Evolutionary conservation across 164 flowering plant species (phyloP).

Genomic region (Tinospora cordifolia): DNA sequence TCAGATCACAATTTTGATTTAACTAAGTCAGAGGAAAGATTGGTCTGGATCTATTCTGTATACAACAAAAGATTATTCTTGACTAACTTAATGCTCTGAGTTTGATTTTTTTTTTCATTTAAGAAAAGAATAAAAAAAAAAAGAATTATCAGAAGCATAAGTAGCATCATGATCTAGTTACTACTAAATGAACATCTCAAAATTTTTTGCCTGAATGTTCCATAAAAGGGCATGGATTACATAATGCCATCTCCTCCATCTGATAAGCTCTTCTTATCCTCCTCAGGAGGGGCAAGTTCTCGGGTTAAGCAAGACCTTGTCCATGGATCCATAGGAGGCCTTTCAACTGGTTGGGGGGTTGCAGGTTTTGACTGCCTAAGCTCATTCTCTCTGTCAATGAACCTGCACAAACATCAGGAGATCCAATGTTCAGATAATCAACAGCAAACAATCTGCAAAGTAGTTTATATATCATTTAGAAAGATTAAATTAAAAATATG

Average conservation of each 20-base stretch:
- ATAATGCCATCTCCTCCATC: slow-evolving; percentile 14
- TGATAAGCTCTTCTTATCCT: slow-evolving; percentile 37
- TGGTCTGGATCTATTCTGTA: background rate
- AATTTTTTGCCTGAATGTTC: background rate
- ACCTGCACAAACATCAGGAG: slow-evolving; percentile 36
- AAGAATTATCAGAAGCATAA: background rate
- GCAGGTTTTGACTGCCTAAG: slow-evolving; percentile 86
- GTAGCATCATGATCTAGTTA: background rate
- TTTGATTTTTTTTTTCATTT: background rate
- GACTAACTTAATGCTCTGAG: background rate
- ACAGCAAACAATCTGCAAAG: background rate
- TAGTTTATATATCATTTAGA: background rate
- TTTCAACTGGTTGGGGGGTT: slow-evolving; percentile 69
- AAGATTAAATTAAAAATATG: too few relatives aligned
- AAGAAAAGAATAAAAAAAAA: background rate
- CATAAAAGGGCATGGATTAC: background rate
- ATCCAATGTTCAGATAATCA: background rate
- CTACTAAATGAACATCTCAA: background rate
- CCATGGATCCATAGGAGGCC: slow-evolving; percentile 81
- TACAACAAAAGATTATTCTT: background rate
- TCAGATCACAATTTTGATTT: too few relatives aligned
- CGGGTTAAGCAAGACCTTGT: slow-evolving; percentile 57
- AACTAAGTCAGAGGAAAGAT: too few relatives aligned
- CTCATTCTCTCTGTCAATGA: slow-evolving; percentile 89
- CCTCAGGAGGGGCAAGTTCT: slow-evolving; percentile 77